Base-by-base conservation (phyloP, 108 stramenopile species). In the Cyclotella choctawhatcheeana region DNA sequence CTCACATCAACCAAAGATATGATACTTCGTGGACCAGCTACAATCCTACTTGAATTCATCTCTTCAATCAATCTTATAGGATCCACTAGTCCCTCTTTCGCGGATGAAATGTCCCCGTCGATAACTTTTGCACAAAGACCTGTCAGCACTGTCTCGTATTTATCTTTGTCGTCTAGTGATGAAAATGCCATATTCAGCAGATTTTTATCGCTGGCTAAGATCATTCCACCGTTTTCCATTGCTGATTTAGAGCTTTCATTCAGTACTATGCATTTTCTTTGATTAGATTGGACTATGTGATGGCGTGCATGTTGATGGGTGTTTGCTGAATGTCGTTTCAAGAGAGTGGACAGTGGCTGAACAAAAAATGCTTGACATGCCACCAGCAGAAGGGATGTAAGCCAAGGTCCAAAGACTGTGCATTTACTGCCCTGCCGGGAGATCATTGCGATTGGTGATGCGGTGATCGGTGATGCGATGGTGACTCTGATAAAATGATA, bases 121-220 rank as follows among this genome's bases (percentile, higher is more conserved):
- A 95, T 56, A 32, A 93, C 77, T 58, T 93, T 95, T 40, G 87
- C 88, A 73, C 94, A 95, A 8, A 95, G 75, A 44, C 94, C 91
- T 6, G 92, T 91, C 26, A 95, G 74, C 3, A 93, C 90, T 21
- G 91, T 90, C 45, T 95, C 94, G 79, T 95, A 95, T 64, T 93
- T 88, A 63, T 95, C 94, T 17, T 62, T 77, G 44, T 89, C 85
- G 52, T 81, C 65, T 0, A 95, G 82, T 8, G 74, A 71, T 1
- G 82, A 74, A 69, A 95, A 95, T 21, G 90, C 91, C 43, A 81
- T 83, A 47, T 88, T 82, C 17, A 94, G 70, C 47, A 86, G 80
- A 27, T 34, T 52, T n/a, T 59, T 58, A 5, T 63, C 52, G 31
- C 61, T 64, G 16, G 62, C 71, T 26, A 73, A 29, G 12, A 73